Base-by-base conservation (phyloP, 805 yeast genomes). In the Metschnikowia santaceciliae region DNA sequence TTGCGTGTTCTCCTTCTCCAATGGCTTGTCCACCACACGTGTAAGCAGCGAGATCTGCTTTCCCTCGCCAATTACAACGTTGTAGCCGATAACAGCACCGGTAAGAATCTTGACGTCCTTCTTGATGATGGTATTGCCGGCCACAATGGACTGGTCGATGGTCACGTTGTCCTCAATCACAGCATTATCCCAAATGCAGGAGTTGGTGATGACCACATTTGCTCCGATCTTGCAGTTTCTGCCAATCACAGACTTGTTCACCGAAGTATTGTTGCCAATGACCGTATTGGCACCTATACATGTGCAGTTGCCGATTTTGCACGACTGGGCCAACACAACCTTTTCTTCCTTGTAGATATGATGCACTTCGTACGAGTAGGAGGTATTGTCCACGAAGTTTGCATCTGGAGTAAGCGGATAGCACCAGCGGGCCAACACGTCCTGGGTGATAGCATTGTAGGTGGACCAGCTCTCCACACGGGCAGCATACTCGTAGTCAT, bases 381-480 rank as follows among this genome's bases (percentile, higher is more conserved):
- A 79, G 62, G 87, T 90, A 39, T 47, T 34, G 60, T 79, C 83
- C 48, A 84, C 69, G 57, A 88, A 71, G 66, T 92, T 91, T 49
- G 90, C 75, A 57, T 92, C 98, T 2, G 96, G 92, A 15, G 85
- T 89, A 49, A 92, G 73, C 23, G 99, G 99, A 62, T 90, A 92
- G 53, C 92, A 80, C 89, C 96, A 94, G 64, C 98, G 82, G 20
- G 90, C 90, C 48, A 94, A 72, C 38, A 91, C 81, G 66, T 94
- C 98, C 67, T 88, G 94, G 14, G 95, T 81, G 14, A 94, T 83
- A 10, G 96, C 91, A 65, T 87, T 92, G 67, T 91, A 94, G 0
- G 98, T 90, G 63, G 88, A 88, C 85, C 94, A 86, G 64, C 92
- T 86, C 63, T 91, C 95, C n/a, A 90, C 98, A 64, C 99, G 81